These are phyloP conservation scores for Cladophialophora psammophila DNA, from an alignment of 2,329 filamentous ascomycete species.

Conservation along the genomic window DNA sequence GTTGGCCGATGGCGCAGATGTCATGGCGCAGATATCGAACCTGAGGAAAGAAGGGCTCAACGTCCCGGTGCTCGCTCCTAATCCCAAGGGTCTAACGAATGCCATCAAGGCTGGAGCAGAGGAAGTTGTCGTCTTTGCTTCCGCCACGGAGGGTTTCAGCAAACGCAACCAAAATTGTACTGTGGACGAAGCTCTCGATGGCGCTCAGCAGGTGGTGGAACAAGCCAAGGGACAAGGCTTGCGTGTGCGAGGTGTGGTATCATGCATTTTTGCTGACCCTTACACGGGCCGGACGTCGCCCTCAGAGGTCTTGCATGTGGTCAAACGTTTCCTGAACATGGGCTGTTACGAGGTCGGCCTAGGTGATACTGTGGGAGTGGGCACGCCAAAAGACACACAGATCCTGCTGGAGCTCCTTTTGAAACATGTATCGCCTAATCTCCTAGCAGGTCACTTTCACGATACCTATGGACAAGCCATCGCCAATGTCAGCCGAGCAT, in stretches of 20 bases:
- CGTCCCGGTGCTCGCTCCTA: constrained; percentile 53
- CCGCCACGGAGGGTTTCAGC: constrained; percentile 54
- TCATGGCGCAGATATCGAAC: constrained; percentile 30
- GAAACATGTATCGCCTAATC: no score
- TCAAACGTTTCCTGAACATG: constrained; percentile 74
- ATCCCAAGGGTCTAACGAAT: constrained; percentile 60
- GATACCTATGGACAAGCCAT: constrained; percentile 87
- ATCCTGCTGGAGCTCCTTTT: constrained; percentile 63
- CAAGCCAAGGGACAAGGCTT: constrained; percentile 45
- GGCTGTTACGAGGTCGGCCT: constrained; percentile 90
- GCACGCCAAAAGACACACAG: constrained; percentile 60
- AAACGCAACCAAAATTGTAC: constrained; percentile 52
- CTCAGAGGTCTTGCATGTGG: constrained; percentile 58
- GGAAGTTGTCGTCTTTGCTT: constrained; percentile 53
- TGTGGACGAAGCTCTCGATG: constrained; percentile 49
- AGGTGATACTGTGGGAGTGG: constrained; percentile 93
- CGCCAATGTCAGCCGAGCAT: constrained; percentile 77
- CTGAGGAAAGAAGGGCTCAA: constrained; percentile 41
- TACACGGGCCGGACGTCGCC: constrained; percentile 62
- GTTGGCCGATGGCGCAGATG: constrained; percentile 55
- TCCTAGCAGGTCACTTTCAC: constrained; percentile 85
- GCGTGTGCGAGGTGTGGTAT: no score
- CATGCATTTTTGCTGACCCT: constrained; percentile 54
- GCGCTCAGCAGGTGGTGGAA: no score
- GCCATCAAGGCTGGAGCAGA: constrained; percentile 55